Base-by-base conservation (phyloP, 371 early-diverging fungal genomes). In the Dentiscutata heterogama region DNA sequence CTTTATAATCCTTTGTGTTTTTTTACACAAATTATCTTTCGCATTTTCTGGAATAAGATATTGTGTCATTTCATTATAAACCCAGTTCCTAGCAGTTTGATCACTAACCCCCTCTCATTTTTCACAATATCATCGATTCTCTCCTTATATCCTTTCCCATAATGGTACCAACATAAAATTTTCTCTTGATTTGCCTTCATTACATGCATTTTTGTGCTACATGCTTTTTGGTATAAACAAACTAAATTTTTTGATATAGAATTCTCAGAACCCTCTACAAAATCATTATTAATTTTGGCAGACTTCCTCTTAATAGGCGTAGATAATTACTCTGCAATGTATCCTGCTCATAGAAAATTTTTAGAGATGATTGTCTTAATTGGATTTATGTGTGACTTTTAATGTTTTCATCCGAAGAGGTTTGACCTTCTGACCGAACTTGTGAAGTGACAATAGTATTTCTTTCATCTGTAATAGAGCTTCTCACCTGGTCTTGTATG, bases 121-220 rank as follows among this genome's bases (percentile, higher is more conserved):
- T 74, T 71, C 18, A 74, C 10, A 25, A 54, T 74, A 54, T 25
- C 74, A 10, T 74, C 56, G 29, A 74, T 56, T 54, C 74, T 74
- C n/a, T 35, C 56, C 51, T 61, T 29, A 10, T 29, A 63, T 29
- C 63, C 77, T 63, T 77, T 77, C 39, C 50, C 50, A 77, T 77
- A 77, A 50, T 77, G n/a, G 63, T 77, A 77, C 77, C 50, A 77
- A 61, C 64, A 77, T 25, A 50, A 35, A 63, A 77, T 63, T 77
- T 77, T 60, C 29, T 64, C 64, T 46, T 77, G 77, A 61, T 77
- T 63, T 27, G 63, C 64, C n/a, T 77, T 63, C 7, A 56, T 63
- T 42, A 63, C n/a, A 42, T 35, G 77, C 51, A 22, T 77, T 63
- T 77, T 50, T 18, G 63, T 63, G 42, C 51, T 35, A 50, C 42